Conservation (phyloP, 148 eudicot species). For the Nyssa sinensis region DNA sequence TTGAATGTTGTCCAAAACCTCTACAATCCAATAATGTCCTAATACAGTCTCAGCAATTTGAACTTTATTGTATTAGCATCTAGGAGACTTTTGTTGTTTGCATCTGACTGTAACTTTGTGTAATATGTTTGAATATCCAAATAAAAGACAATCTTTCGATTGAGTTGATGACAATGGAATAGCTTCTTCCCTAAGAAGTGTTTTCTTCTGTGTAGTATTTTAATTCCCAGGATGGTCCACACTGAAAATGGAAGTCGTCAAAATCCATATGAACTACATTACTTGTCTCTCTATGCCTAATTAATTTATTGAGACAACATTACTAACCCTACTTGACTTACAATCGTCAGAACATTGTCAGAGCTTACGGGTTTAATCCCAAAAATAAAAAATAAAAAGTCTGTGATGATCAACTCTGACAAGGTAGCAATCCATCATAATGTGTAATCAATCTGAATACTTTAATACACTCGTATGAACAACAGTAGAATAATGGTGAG, state of each 20-base stretch:
- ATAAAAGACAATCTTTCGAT: background rate
- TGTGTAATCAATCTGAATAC: background rate
- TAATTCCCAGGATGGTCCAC: background rate
- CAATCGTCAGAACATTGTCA: too few species aligned
- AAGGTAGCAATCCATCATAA: too few species aligned
- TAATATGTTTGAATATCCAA: background rate
- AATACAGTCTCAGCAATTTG: background rate
- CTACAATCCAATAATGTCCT: background rate
- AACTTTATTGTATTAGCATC: background rate
- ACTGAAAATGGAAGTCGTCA: too few species aligned
- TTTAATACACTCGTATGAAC: background rate
- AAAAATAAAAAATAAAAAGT: background rate
- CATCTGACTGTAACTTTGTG: background rate
- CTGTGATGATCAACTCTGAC: too few species aligned
- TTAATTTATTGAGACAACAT: too few species aligned
- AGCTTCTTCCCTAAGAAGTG: background rate
- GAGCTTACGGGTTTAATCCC: background rate
- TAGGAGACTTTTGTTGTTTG: background rate
- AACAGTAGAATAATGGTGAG: too few species aligned
- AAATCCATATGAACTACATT: background rate
- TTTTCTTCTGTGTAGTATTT: background rate
- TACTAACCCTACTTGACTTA: background rate
- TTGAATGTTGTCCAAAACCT: background rate
- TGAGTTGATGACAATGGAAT: background rate
- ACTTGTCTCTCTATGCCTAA: background rate